Base-by-base conservation (phyloP, 305 asterid genomes). In the Plantago rigida region DNA sequence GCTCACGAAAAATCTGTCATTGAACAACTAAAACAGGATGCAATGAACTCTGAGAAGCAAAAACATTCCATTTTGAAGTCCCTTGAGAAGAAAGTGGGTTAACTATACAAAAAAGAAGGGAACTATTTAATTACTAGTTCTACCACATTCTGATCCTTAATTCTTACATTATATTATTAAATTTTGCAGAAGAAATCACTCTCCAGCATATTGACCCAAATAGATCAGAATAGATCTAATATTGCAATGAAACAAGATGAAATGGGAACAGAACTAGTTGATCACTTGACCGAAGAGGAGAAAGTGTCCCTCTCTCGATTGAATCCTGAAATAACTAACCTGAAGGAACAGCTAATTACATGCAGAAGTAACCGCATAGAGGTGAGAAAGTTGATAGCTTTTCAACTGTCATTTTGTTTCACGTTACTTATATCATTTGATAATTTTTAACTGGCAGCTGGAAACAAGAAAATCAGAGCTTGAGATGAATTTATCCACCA, bases 251-350 rank as follows among this genome's bases (percentile, higher is more conserved):
- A 93, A 71, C 81, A 71, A 70, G 92, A 82, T 73, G 99, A 93
- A 76, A 87, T 85, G 99, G 89, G 89, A 58, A 89, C 99, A 39
- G 96, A 93, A n/a, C 95, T 93, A 54, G 99, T 89, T 70, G 96
- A 89, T 78, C 97, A 93, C 82, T 80, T 93, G 83, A 85, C 95
- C 51, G 82, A 79, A 3, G 96, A 83, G 74, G 99, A 93, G 82
- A 86, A 82, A 72, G 94, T 79, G 67, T 73, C 79, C 36, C 83
- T 93, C 61, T 84, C 99, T 69, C 88, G 90, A 69, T 77, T 93
- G 78, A 81, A 89, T 71, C 97, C 96, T 70, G 95, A 89, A 76
- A 89, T 93, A 75, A 93, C 99, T 56, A 15, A 65, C 56, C 78
- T 85, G 68, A 93, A 93, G 77, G 94, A 93, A 74, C 63, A 64